phyloP scores from a whole-genome alignment of 2,329 filamentous ascomycete species.

The Phialocephala sp. region DNA sequence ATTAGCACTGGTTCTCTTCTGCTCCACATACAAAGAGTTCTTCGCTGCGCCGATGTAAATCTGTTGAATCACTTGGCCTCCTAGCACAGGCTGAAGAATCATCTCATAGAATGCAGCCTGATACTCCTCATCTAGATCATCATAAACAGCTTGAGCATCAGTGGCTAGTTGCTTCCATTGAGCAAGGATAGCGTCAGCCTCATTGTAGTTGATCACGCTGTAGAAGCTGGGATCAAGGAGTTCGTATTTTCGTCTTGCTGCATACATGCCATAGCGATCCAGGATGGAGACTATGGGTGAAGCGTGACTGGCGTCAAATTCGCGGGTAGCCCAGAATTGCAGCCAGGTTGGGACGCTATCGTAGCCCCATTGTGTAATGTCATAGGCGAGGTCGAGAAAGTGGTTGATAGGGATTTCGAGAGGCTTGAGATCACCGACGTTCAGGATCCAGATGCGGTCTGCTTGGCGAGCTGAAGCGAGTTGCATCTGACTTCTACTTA shows the following conservation, averaged over 20 bases:
- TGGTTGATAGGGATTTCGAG: conserved; percentile 68
- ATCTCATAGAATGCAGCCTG: conserved; percentile 68
- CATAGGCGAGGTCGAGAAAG: conserved; percentile 72
- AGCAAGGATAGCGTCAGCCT: conserved; percentile 62
- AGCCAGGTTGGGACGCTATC: conserved; percentile 63
- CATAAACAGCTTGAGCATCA: conserved; percentile 61
- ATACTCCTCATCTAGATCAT: conserved; percentile 54
- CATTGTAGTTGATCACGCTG: conserved; percentile 67
- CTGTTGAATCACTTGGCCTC: conserved; percentile 61
- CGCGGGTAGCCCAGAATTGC: conserved; percentile 59
- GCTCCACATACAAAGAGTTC: conserved; percentile 60
- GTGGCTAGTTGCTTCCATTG: conserved; percentile 60
- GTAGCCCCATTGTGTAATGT: conserved; percentile 61
- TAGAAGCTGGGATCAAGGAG: conserved; percentile 63
- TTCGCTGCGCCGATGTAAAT: conserved; percentile 56
- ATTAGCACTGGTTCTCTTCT: conserved; percentile 63
- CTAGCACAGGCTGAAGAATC: conserved; percentile 64
- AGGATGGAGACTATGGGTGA: conserved; percentile 57
- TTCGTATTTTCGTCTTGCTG: conserved; percentile 66
- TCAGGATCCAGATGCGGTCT: conserved; percentile 64
- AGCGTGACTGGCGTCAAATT: conserved; percentile 58
- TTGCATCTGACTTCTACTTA: conserved; percentile 55
- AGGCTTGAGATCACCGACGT: conserved; percentile 68
- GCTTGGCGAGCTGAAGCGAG: conserved; percentile 62
- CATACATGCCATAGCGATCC: conserved; percentile 61